A percentile compares a stretch with the other conserved stretches of the same genome.
Conservation (phyloP, 768 basidiomycete genomes). For the Macrolepiota fuliginosa region DNA sequence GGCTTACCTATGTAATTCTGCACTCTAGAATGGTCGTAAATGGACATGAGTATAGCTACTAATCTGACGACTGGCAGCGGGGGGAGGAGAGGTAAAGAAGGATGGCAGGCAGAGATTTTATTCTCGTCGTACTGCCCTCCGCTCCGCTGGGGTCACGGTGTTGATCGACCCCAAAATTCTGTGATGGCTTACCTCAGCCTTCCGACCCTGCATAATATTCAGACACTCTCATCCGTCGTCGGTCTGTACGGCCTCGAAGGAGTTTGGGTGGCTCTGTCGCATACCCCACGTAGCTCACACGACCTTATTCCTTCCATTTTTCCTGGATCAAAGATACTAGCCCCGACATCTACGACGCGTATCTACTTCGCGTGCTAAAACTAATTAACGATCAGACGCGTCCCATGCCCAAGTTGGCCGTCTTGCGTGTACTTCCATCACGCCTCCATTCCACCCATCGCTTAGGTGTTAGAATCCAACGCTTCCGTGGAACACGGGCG, state of each 20-base stretch:
- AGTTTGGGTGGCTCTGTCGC: background rate
- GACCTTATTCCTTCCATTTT: background rate
- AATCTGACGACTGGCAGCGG: conserved; percentile 15
- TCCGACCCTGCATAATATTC: background rate
- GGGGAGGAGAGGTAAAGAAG: conserved; percentile 16
- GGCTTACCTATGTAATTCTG: conserved; percentile 50
- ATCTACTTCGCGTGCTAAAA: background rate
- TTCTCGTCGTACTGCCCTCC: conserved; percentile 16
- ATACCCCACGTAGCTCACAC: conserved; percentile 2
- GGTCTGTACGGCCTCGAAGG: background rate
- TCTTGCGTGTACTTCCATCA: background rate
- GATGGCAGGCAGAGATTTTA: conserved; percentile 22
- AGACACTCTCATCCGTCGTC: background rate
- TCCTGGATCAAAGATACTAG: background rate
- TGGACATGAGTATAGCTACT: conserved; percentile 36
- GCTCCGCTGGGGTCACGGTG: conserved; percentile 36
- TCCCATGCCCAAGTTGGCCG: background rate
- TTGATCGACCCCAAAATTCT: conserved; percentile 46
- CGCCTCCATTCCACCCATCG: background rate
- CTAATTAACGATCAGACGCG: background rate
- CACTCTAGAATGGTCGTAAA: conserved; percentile 53
- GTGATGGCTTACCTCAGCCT: conserved; percentile 30
- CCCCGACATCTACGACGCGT: background rate
- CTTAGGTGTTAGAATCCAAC: background rate
- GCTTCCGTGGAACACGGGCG: background rate